Conservation (phyloP, 352 stramenopile species). For the Elongisporangium undulatum region DNA sequence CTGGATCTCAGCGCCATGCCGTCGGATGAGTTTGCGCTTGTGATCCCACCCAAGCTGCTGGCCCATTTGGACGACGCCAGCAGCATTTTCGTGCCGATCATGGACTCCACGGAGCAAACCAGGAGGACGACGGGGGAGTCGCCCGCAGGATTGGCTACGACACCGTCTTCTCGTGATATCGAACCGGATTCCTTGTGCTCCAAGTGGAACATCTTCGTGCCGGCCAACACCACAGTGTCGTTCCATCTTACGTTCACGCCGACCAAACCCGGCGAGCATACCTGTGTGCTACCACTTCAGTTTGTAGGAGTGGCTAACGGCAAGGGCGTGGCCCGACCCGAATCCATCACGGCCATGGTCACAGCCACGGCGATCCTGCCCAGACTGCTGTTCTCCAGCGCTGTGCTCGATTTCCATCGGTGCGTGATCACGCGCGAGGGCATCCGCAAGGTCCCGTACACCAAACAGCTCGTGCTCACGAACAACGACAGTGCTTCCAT, state of each 20-base stretch:
- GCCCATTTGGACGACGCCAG: slow-evolving; percentile 70
- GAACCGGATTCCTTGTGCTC: slow-evolving; percentile 24
- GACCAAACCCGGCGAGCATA: slow-evolving; percentile 25
- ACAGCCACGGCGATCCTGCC: slow-evolving; percentile 49
- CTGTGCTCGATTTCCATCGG: slow-evolving; percentile 75
- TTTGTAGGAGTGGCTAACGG: slow-evolving; percentile 45
- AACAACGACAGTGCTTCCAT: slow-evolving; percentile 65
- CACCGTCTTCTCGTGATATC: background rate
- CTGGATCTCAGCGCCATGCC: slow-evolving; percentile 59
- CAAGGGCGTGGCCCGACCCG: slow-evolving; percentile 13
- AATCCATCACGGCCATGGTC: slow-evolving; percentile 40
- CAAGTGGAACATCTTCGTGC: slow-evolving; percentile 74
- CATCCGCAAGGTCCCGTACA: slow-evolving; percentile 86
- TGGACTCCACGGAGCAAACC: slow-evolving; percentile 7
- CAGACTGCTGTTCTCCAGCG: slow-evolving; percentile 62
- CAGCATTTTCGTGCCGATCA: slow-evolving; percentile 71
- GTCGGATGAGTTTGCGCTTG: slow-evolving; percentile 62
- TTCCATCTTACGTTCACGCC: slow-evolving; percentile 81
- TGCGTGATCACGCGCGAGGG: slow-evolving; percentile 84
- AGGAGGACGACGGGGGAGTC: no score
- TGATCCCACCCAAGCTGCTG: slow-evolving; percentile 41
- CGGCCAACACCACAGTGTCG: slow-evolving; percentile 55
- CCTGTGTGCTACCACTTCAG: slow-evolving; percentile 69
- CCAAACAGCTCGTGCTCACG: slow-evolving; percentile 65
- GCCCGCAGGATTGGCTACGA: no score